Evolutionary conservation across 352 stramenopile species (phyloP).

Genomic region (Peronosclerospora sorghi): DNA sequence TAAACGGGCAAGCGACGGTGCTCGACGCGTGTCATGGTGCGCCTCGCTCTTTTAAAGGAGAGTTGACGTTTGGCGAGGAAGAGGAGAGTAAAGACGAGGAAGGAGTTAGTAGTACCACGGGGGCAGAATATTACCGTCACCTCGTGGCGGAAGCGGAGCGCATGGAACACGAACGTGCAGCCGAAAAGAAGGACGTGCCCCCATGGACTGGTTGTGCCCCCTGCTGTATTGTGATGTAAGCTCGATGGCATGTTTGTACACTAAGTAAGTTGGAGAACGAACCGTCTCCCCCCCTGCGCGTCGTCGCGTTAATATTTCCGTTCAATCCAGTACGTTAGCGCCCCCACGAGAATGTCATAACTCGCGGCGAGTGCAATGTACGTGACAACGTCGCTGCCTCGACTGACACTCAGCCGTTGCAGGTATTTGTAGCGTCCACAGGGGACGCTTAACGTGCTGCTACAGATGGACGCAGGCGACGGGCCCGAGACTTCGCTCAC

Average conservation of each 20-base stretch:
- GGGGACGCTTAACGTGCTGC: constrained; percentile 62
- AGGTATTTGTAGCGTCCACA: constrained; percentile 54
- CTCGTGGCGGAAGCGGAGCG: constrained; percentile 32
- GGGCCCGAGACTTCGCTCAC: constrained; percentile 63
- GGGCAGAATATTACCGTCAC: constrained; percentile 38
- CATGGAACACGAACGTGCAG: constrained; percentile 18
- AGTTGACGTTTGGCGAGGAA: constrained; percentile 36
- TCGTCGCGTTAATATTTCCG: constrained; percentile 35
- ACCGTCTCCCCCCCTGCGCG: too few relatives aligned
- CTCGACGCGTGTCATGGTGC: constrained; percentile 5
- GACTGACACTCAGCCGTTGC: constrained; percentile 62
- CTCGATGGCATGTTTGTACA: too few relatives aligned
- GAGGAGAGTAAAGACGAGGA: constrained; percentile 12
- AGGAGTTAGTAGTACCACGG: constrained; percentile 10
- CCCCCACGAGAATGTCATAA: constrained; percentile 68
- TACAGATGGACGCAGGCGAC: constrained; percentile 49
- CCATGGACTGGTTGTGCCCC: constrained; percentile 33
- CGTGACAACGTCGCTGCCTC: constrained; percentile 62
- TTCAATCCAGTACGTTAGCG: constrained; percentile 67
- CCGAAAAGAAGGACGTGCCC: constrained; percentile 14
- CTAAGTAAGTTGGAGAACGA: too few relatives aligned
- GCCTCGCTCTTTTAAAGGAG: constrained; percentile 44
- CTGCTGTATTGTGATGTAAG: constrained; percentile 49
- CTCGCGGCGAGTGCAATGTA: constrained; percentile 59
- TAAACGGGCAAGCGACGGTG: constrained; percentile 23